These are phyloP conservation scores for Aspergillus diversus DNA, from an alignment of 495 filamentous ascomycete species.

Conservation along the genomic window DNA sequence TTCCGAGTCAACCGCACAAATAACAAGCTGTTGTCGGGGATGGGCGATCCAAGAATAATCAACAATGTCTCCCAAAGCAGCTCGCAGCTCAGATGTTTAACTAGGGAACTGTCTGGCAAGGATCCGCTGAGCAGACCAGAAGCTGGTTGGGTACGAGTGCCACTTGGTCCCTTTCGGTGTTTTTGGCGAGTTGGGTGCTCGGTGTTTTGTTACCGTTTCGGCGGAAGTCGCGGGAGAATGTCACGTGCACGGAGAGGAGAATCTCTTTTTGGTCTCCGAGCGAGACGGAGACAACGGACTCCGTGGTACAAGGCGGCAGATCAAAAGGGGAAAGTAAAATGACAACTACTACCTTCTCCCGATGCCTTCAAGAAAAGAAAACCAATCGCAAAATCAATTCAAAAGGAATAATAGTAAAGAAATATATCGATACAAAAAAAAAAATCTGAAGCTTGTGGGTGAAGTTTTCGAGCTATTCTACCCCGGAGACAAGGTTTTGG, in stretches of 20 bases:
- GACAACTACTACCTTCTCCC: not conserved
- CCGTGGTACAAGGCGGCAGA: not conserved
- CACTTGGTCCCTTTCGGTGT: slow-evolving; percentile 7
- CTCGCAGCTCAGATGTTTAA: not conserved
- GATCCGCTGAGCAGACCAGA: not conserved
- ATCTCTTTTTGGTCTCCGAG: not conserved
- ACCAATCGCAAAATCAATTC: not conserved
- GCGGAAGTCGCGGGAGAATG: not conserved
- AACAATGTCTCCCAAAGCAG: not conserved
- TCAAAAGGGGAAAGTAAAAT: not conserved
- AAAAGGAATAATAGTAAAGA: not conserved
- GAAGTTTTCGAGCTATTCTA: not conserved
- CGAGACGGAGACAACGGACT: not conserved
- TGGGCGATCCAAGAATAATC: too few species aligned
- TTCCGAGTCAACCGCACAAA: slow-evolving; percentile 16
- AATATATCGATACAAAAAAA: not conserved
- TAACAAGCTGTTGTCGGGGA: not conserved
- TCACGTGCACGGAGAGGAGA: slow-evolving; percentile 12
- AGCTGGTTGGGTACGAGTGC: not conserved
- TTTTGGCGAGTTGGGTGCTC: slow-evolving; percentile 23
- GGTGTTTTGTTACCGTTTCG: slow-evolving; percentile 26
- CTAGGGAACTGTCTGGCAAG: not conserved
- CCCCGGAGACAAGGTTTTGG: not conserved
- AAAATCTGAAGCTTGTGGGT: not conserved
- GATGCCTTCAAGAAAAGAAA: not conserved